These are phyloP conservation scores for Mycena capillaripes DNA, from an alignment of 768 basidiomycete genomes.

Conservation along the genomic window DNA sequence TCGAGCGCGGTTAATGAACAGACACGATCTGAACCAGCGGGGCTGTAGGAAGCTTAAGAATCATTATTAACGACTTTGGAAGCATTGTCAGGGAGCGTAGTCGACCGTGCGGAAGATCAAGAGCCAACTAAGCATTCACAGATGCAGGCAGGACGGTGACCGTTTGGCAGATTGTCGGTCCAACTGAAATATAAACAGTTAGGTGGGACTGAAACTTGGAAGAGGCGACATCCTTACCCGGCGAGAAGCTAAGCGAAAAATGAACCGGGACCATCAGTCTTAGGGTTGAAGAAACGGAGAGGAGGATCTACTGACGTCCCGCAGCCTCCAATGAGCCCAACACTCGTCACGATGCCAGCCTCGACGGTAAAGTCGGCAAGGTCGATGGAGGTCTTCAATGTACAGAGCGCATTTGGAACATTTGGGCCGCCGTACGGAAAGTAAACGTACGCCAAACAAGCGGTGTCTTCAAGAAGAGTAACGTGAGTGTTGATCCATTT, in stretches of 20 bases:
- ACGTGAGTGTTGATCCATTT: slow-evolving; percentile 1
- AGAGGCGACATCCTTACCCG: slow-evolving; percentile 16
- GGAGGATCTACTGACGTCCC: slow-evolving; percentile 11
- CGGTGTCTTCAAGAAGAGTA: slow-evolving; percentile 9
- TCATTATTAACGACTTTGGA: slow-evolving; percentile 8
- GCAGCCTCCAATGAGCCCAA: slow-evolving; percentile 22
- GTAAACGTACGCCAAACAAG: slow-evolving; percentile 9
- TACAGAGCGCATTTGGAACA: slow-evolving; percentile 5
- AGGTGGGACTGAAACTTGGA: slow-evolving; percentile 15
- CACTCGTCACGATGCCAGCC: slow-evolving; percentile 9
- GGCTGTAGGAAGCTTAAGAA: slow-evolving; percentile 2
- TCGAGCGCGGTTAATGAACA: background rate
- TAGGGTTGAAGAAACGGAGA: slow-evolving; percentile 12
- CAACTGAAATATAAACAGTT: slow-evolving; percentile 16
- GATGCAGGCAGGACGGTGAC: slow-evolving; percentile 14
- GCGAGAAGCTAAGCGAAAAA: slow-evolving; percentile 20
- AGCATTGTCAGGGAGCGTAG: slow-evolving; percentile 1
- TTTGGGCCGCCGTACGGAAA: slow-evolving; percentile 2
- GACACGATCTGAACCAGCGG: slow-evolving; percentile 1
- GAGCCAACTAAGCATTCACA: slow-evolving; percentile 13
- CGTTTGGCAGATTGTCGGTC: slow-evolving; percentile 18
- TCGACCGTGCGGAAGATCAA: background rate
- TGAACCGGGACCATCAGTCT: slow-evolving; percentile 11
- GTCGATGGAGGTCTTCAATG: slow-evolving; percentile 7
- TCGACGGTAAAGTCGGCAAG: slow-evolving; percentile 11